Percentiles rank a stretch among this genome's conserved stretches.
Evolutionary conservation across 2,329 filamentous ascomycete species (phyloP).

Genomic region (Epichloe amarillans): DNA sequence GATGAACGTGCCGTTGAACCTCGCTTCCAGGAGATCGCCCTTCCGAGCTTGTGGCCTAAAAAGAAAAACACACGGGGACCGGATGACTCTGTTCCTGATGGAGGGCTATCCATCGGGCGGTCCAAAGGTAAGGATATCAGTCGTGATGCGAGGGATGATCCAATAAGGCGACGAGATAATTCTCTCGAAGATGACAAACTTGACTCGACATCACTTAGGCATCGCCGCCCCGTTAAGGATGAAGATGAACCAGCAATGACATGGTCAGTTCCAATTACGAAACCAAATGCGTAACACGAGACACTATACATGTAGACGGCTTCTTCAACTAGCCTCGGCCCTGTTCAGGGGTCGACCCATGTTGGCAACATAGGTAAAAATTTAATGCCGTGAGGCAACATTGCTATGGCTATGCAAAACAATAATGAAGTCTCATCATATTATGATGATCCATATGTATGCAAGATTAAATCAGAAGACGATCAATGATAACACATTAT

Average conservation of each 20-base stretch:
- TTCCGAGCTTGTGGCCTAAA: conserved; percentile 71
- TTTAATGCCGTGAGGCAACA: background rate
- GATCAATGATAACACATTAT: too few species aligned
- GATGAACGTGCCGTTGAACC: conserved; percentile 78
- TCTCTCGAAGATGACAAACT: conserved; percentile 30
- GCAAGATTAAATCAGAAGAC: too few species aligned
- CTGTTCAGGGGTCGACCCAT: too few species aligned
- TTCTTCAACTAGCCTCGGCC: too few species aligned
- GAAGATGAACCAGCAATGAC: conserved; percentile 32
- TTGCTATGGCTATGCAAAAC: background rate
- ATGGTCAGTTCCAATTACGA: conserved; percentile 30
- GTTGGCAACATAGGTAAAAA: background rate
- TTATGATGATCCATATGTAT: too few species aligned
- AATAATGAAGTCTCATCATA: background rate
- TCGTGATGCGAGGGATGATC: conserved; percentile 37
- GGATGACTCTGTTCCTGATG: conserved; percentile 40
- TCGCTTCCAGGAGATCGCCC: conserved; percentile 72
- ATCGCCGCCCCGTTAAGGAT: conserved; percentile 23
- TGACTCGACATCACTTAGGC: conserved; percentile 25
- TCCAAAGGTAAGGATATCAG: conserved; percentile 39
- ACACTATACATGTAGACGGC: background rate
- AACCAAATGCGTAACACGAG: conserved; percentile 1
- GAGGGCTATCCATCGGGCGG: conserved; percentile 34
- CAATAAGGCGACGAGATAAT: conserved; percentile 26
- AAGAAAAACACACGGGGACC: conserved; percentile 73